Evolutionary conservation across 768 basidiomycete genomes (phyloP).

Genomic region (Kwoniella dendrophila): DNA sequence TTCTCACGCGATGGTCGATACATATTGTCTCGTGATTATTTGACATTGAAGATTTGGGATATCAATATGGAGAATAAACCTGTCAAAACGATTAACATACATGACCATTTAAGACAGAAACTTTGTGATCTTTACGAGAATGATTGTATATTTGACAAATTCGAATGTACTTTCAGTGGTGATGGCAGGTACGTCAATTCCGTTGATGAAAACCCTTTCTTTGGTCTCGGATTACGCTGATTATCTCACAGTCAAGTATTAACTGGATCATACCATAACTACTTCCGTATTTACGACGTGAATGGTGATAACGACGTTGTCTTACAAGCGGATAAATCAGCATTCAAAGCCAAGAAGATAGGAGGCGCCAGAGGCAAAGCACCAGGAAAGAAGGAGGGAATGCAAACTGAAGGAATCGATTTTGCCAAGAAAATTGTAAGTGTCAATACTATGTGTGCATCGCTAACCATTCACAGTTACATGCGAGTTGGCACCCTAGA

Average conservation of each 20-base stretch:
- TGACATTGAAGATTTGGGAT: constrained; percentile 99
- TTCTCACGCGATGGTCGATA: constrained; percentile 97
- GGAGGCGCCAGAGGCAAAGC: constrained; percentile 70
- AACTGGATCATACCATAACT: constrained; percentile 99
- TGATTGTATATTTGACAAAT: constrained; percentile 99
- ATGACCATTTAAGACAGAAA: constrained; percentile 95
- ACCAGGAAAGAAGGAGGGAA: constrained; percentile 69
- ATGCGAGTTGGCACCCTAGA: constrained; percentile 81
- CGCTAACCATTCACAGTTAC: constrained; percentile 59
- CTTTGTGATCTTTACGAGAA: constrained; percentile 99
- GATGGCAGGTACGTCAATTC: constrained; percentile 74
- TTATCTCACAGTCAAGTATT: constrained; percentile 73
- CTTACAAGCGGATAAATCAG: constrained; percentile 96
- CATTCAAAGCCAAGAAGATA: constrained; percentile 99
- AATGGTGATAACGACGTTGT: constrained; percentile 81
- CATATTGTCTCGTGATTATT: constrained; percentile 93
- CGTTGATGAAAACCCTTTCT: neutral
- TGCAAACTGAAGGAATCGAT: constrained; percentile 83
- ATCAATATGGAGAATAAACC: constrained; percentile 98
- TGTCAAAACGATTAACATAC: constrained; percentile 95
- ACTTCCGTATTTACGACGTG: constrained; percentile 98
- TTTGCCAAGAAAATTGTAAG: constrained; percentile 57
- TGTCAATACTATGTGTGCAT: neutral
- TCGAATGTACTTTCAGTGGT: constrained; percentile 97
- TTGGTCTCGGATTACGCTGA: constrained; percentile 5